Evolutionary conservation across 345 rosid genomes (phyloP).

Genomic region (Ceriops zippeliana): DNA sequence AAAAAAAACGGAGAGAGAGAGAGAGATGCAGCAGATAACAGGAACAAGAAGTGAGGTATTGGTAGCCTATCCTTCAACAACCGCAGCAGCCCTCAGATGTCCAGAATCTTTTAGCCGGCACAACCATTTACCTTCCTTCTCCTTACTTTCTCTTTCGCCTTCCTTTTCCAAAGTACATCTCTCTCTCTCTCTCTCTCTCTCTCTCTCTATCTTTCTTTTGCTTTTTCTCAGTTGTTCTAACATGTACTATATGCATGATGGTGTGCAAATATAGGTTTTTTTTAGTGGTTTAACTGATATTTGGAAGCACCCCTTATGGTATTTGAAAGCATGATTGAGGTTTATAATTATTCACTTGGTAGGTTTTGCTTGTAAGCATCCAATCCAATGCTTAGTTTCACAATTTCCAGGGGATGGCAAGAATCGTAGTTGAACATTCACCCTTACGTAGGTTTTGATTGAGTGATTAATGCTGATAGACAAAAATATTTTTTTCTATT

Average conservation of each 20-base stretch:
- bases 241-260: background rate
- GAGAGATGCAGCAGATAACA: slow-evolving; percentile 39
- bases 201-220: no score
- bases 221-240: background rate
- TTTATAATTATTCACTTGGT: no score
- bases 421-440: no score
- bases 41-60: slow-evolving; percentile 35
- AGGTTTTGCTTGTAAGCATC: no score
- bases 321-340: no score
- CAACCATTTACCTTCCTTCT: slow-evolving; percentile 30
- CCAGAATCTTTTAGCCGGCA: slow-evolving; percentile 21
- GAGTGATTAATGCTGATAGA: no score
- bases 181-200: background rate
- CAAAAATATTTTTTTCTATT: no score
- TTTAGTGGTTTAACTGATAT: background rate
- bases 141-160: slow-evolving; percentile 37
- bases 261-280: background rate
- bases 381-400: no score
- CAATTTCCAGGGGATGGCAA: no score
- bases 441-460: no score
- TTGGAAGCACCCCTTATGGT: no score
- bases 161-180: slow-evolving; percentile 38
- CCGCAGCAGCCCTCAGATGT: slow-evolving; percentile 17
- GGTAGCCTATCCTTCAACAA: slow-evolving; percentile 36
- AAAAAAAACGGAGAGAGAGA: no score